These are phyloP conservation scores for Solanum piurae DNA, from an alignment of 257 asterid genomes.

Conservation along the genomic window DNA sequence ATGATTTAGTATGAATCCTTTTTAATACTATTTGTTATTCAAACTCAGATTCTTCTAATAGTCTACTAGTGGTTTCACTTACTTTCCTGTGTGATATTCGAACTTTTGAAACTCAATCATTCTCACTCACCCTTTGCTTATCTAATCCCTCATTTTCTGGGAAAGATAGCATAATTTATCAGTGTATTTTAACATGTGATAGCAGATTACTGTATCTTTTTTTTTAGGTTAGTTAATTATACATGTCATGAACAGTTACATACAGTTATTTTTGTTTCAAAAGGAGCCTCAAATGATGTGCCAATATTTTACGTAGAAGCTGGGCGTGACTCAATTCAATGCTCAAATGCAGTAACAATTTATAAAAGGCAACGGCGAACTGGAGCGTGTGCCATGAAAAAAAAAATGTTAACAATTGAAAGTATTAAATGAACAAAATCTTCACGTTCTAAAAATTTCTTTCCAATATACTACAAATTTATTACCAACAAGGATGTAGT, in stretches of 20 bases:
- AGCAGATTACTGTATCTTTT: not conserved
- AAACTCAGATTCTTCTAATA: not conserved
- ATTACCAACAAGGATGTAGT: not conserved
- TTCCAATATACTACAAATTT: not conserved
- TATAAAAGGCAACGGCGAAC: not conserved
- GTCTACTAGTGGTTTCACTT: not conserved
- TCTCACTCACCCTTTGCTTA: not conserved
- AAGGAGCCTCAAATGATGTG: not conserved
- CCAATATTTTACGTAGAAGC: not conserved
- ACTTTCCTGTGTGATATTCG: not conserved
- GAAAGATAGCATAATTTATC: not conserved
- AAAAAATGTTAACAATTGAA: not conserved
- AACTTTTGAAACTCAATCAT: not conserved
- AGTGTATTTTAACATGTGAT: not conserved
- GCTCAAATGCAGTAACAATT: not conserved
- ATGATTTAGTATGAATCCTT: not conserved
- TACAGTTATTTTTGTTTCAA: not conserved
- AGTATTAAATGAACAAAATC: not conserved
- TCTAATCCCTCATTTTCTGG: not conserved
- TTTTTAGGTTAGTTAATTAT: not conserved
- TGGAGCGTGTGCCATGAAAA: constrained; percentile 5
- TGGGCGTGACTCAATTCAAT: not conserved
- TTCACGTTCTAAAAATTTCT: not conserved
- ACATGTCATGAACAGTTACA: not conserved
- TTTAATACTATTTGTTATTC: not conserved